Evolutionary conservation across 306 rosid species (phyloP).

Genomic region (Clitoria ternatea): DNA sequence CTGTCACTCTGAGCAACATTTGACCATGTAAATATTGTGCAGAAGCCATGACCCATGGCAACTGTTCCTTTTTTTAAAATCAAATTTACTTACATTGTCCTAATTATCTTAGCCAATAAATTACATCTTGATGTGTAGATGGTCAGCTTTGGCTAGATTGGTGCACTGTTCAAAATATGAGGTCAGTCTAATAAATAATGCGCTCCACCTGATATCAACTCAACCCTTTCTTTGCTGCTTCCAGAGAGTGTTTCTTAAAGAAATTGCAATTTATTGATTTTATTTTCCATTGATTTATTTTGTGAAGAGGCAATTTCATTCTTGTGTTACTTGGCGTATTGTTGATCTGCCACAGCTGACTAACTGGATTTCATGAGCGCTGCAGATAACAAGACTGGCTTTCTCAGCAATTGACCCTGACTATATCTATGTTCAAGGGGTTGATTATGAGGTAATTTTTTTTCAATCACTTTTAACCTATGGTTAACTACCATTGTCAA

Average conservation of each 20-base stretch:
- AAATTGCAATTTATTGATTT: slow-evolving; percentile 8
- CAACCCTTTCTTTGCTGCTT: slow-evolving; percentile 1
- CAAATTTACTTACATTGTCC: not conserved
- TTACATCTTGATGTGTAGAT: slow-evolving; percentile 46
- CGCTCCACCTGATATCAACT: slow-evolving; percentile 6
- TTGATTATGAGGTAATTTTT: slow-evolving; percentile 76
- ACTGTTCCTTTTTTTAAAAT: not conserved
- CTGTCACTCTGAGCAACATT: not conserved
- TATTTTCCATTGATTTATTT: no score
- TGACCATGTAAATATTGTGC: not conserved
- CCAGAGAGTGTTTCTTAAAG: not conserved
- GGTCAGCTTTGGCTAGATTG: slow-evolving; percentile 84
- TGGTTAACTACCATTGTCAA: not conserved
- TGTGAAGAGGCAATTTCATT: not conserved
- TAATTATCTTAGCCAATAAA: slow-evolving; percentile 16
- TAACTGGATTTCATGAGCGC: slow-evolving; percentile 3
- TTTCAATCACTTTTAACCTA: not conserved
- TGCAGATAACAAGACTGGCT: slow-evolving; percentile 82
- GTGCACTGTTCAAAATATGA: slow-evolving; percentile 88
- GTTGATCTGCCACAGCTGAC: slow-evolving; percentile 6
- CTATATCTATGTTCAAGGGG: slow-evolving; percentile 77
- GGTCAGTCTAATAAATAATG: slow-evolving; percentile 42
- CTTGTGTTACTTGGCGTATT: not conserved
- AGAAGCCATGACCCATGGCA: not conserved
- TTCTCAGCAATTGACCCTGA: slow-evolving; percentile 73